Conservation (phyloP, 2,329 filamentous ascomycete genomes). For the Fusarium verticillioides region DNA sequence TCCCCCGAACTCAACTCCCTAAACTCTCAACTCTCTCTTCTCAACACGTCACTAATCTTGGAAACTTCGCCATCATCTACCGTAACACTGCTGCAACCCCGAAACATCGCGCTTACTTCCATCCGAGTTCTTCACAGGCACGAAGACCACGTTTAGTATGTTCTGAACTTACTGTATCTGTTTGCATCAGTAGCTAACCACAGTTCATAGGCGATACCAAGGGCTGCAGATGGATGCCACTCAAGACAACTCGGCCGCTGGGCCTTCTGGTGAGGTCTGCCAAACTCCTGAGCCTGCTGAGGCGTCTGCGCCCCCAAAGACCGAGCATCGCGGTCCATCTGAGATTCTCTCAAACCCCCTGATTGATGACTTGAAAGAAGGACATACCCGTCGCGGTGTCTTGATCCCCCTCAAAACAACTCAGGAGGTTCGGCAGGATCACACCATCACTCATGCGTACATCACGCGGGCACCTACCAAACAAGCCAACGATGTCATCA, state of each 20-base stretch:
- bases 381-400: conserved; percentile 57
- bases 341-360: conserved; percentile 51
- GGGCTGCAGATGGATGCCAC: background rate
- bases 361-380: conserved; percentile 50
- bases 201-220: background rate
- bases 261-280: conserved; percentile 11
- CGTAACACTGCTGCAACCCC: background rate
- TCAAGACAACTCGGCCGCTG: conserved; percentile 30
- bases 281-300: conserved; percentile 19
- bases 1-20: background rate
- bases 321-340: conserved; percentile 36
- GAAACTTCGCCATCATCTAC: conserved; percentile 6
- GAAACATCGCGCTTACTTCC: background rate
- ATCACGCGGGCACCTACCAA: conserved; percentile 78
- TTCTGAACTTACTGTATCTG: background rate
- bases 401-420: conserved; percentile 73
- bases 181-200: background rate
- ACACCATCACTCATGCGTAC: conserved; percentile 70
- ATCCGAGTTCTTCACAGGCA: background rate
- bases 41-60: background rate
- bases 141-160: conserved; percentile 8
- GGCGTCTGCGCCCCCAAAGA: conserved; percentile 23
- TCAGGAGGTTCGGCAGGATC: conserved; percentile 69
- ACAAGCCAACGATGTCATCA: conserved; percentile 76
- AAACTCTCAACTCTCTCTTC: conserved; percentile 24